Conservation (phyloP, 2,329 filamentous ascomycete genomes). For the Sclerotinia nivalis region DNA sequence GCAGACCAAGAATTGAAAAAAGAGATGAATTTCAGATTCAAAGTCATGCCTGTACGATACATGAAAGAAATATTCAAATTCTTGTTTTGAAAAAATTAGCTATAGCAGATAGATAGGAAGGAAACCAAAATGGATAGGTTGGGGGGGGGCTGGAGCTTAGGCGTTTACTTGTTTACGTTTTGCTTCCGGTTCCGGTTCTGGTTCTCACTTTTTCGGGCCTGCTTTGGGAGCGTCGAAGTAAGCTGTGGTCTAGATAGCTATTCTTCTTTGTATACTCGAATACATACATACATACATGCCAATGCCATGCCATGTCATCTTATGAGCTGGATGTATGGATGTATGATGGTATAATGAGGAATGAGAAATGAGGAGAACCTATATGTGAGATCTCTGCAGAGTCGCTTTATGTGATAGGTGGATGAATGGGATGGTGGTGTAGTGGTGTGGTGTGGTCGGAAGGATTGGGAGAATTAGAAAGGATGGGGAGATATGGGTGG, state of each 20-base stretch:
- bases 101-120: background rate
- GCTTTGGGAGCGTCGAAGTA: background rate
- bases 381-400: too few relatives aligned
- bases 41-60: constrained; percentile 3
- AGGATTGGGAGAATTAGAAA: too few relatives aligned
- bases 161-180: background rate
- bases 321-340: background rate
- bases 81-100: background rate
- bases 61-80: background rate
- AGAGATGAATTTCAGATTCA: background rate
- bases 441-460: too few relatives aligned
- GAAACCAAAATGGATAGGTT: constrained; percentile 7
- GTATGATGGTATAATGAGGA: too few relatives aligned
- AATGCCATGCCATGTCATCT: background rate
- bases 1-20: background rate
- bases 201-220: background rate
- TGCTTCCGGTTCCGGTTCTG: too few relatives aligned
- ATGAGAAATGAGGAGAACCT: too few relatives aligned
- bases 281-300: background rate
- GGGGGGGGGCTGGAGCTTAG: background rate
- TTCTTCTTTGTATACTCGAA: background rate
- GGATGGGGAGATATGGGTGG: too few relatives aligned
- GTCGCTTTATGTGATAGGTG: too few relatives aligned
- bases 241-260: background rate
- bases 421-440: too few relatives aligned